Conservation (phyloP, 2,329 filamentous ascomycete genomes). For the Aspergillus uvarum region DNA sequence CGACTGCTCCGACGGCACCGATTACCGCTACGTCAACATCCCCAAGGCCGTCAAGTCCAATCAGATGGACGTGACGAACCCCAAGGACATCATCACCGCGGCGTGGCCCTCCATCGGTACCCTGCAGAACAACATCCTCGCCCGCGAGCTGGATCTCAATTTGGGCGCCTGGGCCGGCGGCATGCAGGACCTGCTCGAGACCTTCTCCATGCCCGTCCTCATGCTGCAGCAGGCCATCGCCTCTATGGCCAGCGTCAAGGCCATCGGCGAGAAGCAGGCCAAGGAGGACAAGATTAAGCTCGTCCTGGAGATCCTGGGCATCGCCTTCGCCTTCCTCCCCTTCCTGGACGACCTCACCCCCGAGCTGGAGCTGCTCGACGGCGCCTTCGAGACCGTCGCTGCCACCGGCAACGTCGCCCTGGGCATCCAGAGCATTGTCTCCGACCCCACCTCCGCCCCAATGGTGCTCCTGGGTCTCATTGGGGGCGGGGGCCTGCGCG, state of each 20-base stretch:
- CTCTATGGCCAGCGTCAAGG: not conserved
- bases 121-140: too few relatives aligned
- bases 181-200: too few relatives aligned
- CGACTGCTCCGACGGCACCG: too few relatives aligned
- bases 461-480: not conserved
- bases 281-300: constrained; percentile 4
- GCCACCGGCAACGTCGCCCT: not conserved
- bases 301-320: not conserved
- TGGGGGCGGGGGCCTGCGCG: not conserved
- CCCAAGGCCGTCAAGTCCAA: too few relatives aligned
- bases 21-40: too few relatives aligned
- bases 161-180: too few relatives aligned
- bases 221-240: constrained; percentile 3
- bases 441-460: not conserved
- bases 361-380: not conserved
- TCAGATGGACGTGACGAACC: too few relatives aligned
- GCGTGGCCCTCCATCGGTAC: too few relatives aligned
- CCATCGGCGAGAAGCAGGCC: not conserved
- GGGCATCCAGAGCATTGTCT: not conserved
- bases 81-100: too few relatives aligned
- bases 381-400: not conserved
- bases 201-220: constrained; percentile 1
- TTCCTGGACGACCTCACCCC: not conserved
- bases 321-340: not conserved
- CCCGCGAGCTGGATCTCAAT: too few relatives aligned